phyloP scores from a whole-genome alignment of 2,329 filamentous ascomycete species.

The Emmonsia crescens region DNA sequence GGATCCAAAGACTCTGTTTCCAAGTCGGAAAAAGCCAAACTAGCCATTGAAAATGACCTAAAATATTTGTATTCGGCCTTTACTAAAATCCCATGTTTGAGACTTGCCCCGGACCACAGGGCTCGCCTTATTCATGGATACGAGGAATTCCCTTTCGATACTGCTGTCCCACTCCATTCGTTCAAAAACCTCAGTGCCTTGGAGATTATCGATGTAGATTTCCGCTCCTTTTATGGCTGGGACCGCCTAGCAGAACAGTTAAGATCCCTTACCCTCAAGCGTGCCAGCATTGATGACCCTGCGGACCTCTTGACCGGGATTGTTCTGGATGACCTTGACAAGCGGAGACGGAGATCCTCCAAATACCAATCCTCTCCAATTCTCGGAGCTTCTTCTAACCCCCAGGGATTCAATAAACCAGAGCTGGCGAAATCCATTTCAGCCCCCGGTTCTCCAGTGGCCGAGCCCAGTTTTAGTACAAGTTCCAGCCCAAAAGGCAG shows the following conservation, averaged over 20 bases:
- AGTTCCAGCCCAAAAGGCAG: constrained; percentile 39
- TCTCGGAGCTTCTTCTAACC: constrained; percentile 47
- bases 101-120: constrained; percentile 83
- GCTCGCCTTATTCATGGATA: constrained; percentile 83
- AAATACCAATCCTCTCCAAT: constrained; percentile 76
- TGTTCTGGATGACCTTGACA: constrained; percentile 93
- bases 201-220: constrained; percentile 92
- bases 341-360: constrained; percentile 73
- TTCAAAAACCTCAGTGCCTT: constrained; percentile 95
- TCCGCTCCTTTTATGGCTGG: constrained; percentile 95
- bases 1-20: constrained; percentile 67
- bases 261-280: constrained; percentile 76
- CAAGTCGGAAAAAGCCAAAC: constrained; percentile 82
- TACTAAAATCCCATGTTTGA: constrained; percentile 90
- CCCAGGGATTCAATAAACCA: constrained; percentile 49
- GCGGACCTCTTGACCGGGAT: constrained; percentile 85
- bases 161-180: constrained; percentile 85
- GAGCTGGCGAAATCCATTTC: constrained; percentile 60
- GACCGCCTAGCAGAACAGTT: constrained; percentile 86
- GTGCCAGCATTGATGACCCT: constrained; percentile 78
- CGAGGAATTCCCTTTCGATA: constrained; percentile 97
- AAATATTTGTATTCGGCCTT: constrained; percentile 98
- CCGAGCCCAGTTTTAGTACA: constrained; percentile 37
- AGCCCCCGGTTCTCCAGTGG: constrained; percentile 54
- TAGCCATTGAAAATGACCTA: constrained; percentile 70